phyloP scores from a whole-genome alignment of 2,329 filamentous ascomycete species.

The Cylindrodendrum hubeiense region DNA sequence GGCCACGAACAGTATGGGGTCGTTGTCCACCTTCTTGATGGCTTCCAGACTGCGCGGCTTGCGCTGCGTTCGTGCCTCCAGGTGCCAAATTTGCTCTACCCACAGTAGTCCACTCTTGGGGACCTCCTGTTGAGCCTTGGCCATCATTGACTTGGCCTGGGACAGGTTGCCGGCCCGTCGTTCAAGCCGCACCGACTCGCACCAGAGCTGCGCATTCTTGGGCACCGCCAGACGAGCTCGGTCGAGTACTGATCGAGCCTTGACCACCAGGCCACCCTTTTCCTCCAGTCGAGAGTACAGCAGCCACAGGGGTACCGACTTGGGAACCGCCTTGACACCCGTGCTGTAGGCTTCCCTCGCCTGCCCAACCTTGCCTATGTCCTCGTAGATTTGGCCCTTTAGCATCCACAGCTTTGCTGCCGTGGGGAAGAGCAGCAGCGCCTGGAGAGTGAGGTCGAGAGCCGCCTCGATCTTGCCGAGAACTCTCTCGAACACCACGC shows the following conservation, averaged over 20 bases:
- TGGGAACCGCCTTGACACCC: slow-evolving; percentile 87
- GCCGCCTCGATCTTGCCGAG: slow-evolving; percentile 83
- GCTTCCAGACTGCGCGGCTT: slow-evolving; percentile 93
- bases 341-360: slow-evolving; percentile 91
- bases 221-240: slow-evolving; percentile 89
- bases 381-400: slow-evolving; percentile 97
- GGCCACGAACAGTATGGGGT: slow-evolving; percentile 88
- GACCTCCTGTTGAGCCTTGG: slow-evolving; percentile 90
- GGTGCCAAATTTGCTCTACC: slow-evolving; percentile 95
- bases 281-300: slow-evolving; percentile 92
- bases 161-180: slow-evolving; percentile 84
- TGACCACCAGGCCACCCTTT: slow-evolving; percentile 83
- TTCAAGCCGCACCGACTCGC: slow-evolving; percentile 94
- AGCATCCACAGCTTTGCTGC: slow-evolving; percentile 97
- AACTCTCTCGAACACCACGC: slow-evolving; percentile 91
- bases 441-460: slow-evolving; percentile 88
- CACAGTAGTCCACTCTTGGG: slow-evolving; percentile 89
- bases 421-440: slow-evolving; percentile 86
- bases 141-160: slow-evolving; percentile 94
- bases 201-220: slow-evolving; percentile 87
- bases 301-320: slow-evolving; percentile 89
- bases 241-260: slow-evolving; percentile 93
- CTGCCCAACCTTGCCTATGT: slow-evolving; percentile 81
- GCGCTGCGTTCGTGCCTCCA: slow-evolving; percentile 91
- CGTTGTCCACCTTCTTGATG: slow-evolving; percentile 96